A percentile compares a stretch with the other conserved stretches of the same genome.
Evolutionary conservation across 2,329 filamentous ascomycete genomes (phyloP).

Genomic region (Lecanosticta acicola): DNA sequence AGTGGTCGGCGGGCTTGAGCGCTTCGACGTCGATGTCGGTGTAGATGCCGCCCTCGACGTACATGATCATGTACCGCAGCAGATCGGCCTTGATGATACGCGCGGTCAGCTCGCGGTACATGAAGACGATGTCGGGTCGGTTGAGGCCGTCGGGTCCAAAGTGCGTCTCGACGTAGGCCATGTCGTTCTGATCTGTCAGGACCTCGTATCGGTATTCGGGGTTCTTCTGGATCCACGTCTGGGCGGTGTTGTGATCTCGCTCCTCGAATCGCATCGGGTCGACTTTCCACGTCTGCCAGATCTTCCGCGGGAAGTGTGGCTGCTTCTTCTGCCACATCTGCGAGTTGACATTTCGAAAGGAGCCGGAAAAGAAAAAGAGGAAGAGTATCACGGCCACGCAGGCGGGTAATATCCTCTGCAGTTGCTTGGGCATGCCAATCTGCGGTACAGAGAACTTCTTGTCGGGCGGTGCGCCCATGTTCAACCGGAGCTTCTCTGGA

Average conservation of each 20-base stretch:
- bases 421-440: conserved; percentile 42
- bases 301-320: conserved; percentile 56
- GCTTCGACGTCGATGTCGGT: conserved; percentile 57
- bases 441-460: conserved; percentile 18
- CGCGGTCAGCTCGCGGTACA: conserved; percentile 55
- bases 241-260: conserved; percentile 55
- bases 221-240: conserved; percentile 62
- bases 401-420: conserved; percentile 45
- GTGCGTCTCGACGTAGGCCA: conserved; percentile 62
- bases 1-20: conserved; percentile 49
- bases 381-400: conserved; percentile 43
- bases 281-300: conserved; percentile 74
- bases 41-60: conserved; percentile 58
- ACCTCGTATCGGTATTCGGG: conserved; percentile 63
- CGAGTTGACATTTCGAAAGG: conserved; percentile 14
- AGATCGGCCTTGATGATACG: conserved; percentile 64
- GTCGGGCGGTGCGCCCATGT: conserved; percentile 13
- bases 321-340: conserved; percentile 19
- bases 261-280: conserved; percentile 62
- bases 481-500: conserved; percentile 16
- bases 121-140: conserved; percentile 59
- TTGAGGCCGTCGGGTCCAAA: conserved; percentile 61
- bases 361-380: conserved; percentile 40
- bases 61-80: conserved; percentile 62
- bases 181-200: conserved; percentile 62